Evolutionary conservation across 768 basidiomycete genomes (phyloP).

Genomic region (Trametes punicea): DNA sequence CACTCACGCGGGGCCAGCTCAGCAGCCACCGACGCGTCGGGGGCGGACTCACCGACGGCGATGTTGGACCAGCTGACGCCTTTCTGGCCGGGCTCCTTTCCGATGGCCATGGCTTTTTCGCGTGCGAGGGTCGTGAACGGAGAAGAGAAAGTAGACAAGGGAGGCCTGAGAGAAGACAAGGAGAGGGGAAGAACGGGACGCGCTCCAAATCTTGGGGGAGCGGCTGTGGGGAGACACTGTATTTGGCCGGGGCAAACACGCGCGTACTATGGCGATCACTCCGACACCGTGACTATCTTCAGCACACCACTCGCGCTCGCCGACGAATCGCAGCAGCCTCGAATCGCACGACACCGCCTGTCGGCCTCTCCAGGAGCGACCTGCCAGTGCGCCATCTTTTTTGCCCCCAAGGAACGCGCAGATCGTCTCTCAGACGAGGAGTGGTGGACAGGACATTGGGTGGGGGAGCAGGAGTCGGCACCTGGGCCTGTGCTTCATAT

Average conservation of each 20-base stretch:
- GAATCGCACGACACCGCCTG: too few species aligned
- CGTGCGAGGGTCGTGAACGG: slow-evolving; percentile 10
- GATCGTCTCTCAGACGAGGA: too few species aligned
- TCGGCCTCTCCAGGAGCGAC: too few species aligned
- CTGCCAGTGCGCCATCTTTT: too few species aligned
- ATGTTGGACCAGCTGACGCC: slow-evolving; percentile 94
- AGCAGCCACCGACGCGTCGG: slow-evolving; percentile 19
- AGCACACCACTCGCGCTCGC: neutral
- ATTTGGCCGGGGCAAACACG: slow-evolving; percentile 26
- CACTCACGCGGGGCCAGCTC: slow-evolving; percentile 22
- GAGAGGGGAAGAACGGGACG: neutral
- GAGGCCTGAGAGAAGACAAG: slow-evolving; percentile 17
- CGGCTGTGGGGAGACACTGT: slow-evolving; percentile 13
- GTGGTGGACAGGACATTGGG: too few species aligned
- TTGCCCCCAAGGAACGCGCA: too few species aligned
- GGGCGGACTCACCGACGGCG: slow-evolving; percentile 70
- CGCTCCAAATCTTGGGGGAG: slow-evolving; percentile 19
- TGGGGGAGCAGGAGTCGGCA: too few species aligned
- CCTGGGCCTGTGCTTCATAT: too few species aligned
- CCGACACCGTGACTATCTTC: slow-evolving; percentile 2
- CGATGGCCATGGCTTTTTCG: slow-evolving; percentile 61
- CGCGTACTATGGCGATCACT: neutral
- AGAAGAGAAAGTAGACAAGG: slow-evolving; percentile 13
- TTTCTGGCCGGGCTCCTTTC: slow-evolving; percentile 87
- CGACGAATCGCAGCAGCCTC: neutral